Evolutionary conservation across 2,329 filamentous ascomycete genomes (phyloP), one percentile per base, ranked within the genome.

Genomic region (Neopestalotiopsis sp.): DNA sequence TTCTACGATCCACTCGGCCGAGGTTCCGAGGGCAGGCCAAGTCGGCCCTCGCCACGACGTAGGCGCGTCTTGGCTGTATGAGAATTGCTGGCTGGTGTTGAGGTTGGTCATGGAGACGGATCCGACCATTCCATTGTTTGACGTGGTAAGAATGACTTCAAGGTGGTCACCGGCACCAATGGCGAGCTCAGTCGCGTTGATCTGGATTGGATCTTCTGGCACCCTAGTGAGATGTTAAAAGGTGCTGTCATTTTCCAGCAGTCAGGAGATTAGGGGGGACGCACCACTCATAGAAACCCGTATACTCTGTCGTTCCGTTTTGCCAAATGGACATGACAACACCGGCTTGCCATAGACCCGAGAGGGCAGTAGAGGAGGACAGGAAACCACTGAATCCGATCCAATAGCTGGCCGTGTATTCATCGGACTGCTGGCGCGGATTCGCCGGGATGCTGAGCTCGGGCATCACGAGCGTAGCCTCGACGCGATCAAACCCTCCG

Each of bases 381-480:
- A 49, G 10, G 20, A 64, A 64, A 3, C 61, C 61, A 10, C 38
- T 20, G 10, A 64, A 20, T 3, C 61, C 61, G 40, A 64, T n/a
- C 61, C 61, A 64, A 13, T 28, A 64, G 34, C 34, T 20, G 14
- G 61, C 61, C 24, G 61, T 64, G 40, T 64, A 64, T 64, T 64
- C 61, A 10, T 64, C 61, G 1, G 40, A 45, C 24, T 64, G 14
- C 20, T 64, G 38, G 24, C 45, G n/a, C 24, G 61, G 61, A 10
- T 53, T 64, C n/a, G 38, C 40, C 24, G 61, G 61, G 20, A 64
- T 64, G 42, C 28, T 30, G 61, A 64, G 61, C 40, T 64, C 34
- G n/a, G 61, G 61, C 61, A 64, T 64, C 20, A 64, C 61, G 20
- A 64, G 61, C 38, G 61, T 64, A 2, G 61, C 61, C 61, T 64